Conservation (phyloP, 1,139 yeast species). For the Spathaspora sp. region DNA sequence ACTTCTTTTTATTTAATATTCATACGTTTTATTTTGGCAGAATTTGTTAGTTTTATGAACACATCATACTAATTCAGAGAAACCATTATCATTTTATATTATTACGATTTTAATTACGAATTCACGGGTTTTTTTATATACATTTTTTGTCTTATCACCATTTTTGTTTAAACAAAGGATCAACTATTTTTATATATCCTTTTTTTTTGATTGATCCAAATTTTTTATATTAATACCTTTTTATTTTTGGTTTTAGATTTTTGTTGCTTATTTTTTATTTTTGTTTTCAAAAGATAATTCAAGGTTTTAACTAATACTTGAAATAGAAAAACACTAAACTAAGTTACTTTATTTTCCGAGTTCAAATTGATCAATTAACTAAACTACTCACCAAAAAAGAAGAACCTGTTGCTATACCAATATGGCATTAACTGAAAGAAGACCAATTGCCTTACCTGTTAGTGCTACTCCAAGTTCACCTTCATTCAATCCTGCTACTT, state of each 20-base stretch:
- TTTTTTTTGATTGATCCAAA: background rate
- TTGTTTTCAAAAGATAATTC: background rate
- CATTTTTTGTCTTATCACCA: background rate
- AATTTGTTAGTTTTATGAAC: conserved; percentile 4
- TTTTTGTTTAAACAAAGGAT: conserved; percentile 1
- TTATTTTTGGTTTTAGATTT: conserved; percentile 1
- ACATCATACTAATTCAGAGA: conserved; percentile 1
- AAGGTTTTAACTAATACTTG: conserved; percentile 6
- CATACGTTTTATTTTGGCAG: background rate
- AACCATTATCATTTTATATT: background rate
- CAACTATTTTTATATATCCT: background rate
- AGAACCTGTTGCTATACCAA: background rate
- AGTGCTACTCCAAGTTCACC: conserved; percentile 44
- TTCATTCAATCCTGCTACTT: conserved; percentile 44
- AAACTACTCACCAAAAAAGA: background rate
- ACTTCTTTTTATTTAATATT: background rate
- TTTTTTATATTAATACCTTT: conserved; percentile 1
- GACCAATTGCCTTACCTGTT: conserved; percentile 50
- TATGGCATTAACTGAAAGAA: conserved; percentile 61
- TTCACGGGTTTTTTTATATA: conserved; percentile 1
- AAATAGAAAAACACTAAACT: conserved; percentile 5
- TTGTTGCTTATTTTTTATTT: background rate
- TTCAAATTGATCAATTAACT: background rate
- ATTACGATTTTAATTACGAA: conserved; percentile 1
- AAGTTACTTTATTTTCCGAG: background rate